phyloP scores from a whole-genome alignment of 176 grass and related monocot species.

The Carex cristatella region DNA sequence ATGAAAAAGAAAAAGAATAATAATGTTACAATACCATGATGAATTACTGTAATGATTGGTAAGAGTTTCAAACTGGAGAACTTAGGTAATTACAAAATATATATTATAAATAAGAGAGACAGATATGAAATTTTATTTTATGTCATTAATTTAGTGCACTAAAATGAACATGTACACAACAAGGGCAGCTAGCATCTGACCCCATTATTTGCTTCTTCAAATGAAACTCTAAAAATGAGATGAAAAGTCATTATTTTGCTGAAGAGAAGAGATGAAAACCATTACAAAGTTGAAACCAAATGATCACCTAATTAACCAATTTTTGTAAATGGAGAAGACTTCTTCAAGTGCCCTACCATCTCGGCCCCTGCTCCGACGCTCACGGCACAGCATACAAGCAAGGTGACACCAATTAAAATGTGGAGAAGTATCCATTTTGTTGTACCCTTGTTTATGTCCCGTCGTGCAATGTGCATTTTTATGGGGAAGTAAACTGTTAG shows the following conservation, averaged over 20 bases:
- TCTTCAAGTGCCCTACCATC: constrained; percentile 50
- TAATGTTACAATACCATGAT: too few species aligned
- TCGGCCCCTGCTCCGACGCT: constrained; percentile 70
- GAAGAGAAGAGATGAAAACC: not conserved
- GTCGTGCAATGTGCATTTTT: constrained; percentile 69
- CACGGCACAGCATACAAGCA: constrained; percentile 52
- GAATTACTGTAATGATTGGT: too few species aligned
- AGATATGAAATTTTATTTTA: too few species aligned
- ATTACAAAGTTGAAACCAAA: not conserved
- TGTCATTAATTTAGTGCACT: too few species aligned
- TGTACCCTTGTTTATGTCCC: constrained; percentile 36
- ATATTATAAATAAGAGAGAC: too few species aligned
- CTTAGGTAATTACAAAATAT: too few species aligned
- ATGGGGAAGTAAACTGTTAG: constrained; percentile 76
- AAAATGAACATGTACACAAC: not conserved
- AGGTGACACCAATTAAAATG: constrained; percentile 40
- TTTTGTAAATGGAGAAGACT: constrained; percentile 45
- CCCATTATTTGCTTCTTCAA: not conserved
- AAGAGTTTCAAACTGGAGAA: too few species aligned
- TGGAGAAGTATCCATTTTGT: constrained; percentile 52
- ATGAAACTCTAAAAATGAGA: not conserved
- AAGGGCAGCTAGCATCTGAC: not conserved
- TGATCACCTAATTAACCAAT: constrained; percentile 23
- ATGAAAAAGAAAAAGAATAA: too few species aligned
- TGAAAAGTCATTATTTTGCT: not conserved